Evolutionary conservation across 192 early-diverging fungal species (phyloP).

Genomic region (Kappamyces sp.): DNA sequence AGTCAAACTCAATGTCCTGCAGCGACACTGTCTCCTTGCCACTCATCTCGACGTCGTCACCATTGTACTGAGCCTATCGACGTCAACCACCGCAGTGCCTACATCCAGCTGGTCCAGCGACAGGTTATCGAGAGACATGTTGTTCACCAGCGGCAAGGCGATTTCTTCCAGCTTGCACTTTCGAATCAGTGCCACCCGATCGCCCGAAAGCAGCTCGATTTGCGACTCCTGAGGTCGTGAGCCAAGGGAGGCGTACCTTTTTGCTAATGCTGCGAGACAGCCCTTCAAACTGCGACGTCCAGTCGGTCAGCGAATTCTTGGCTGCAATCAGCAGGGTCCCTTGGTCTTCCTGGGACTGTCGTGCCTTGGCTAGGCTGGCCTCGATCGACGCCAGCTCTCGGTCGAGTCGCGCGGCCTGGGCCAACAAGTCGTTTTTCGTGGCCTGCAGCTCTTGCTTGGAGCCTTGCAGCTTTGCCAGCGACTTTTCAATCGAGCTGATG

Average conservation of each 20-base stretch:
- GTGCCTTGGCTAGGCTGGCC: conserved; percentile 25
- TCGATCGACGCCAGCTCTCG: conserved; percentile 30
- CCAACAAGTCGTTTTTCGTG: no score
- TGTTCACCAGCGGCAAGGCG: conserved; percentile 68
- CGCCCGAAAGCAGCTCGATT: conserved; percentile 72
- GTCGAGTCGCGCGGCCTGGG: conserved; percentile 17
- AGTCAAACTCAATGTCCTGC: conserved; percentile 22
- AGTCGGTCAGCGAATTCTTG: conserved; percentile 49
- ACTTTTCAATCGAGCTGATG: conserved; percentile 26
- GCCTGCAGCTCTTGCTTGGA: conserved; percentile 27
- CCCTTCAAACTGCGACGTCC: conserved; percentile 65
- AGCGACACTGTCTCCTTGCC: not conserved
- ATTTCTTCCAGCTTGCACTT: conserved; percentile 94
- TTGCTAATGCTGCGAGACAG: not conserved
- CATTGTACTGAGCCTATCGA: conserved; percentile 3
- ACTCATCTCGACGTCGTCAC: conserved; percentile 14
- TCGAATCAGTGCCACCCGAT: conserved; percentile 73
- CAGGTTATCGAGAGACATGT: conserved; percentile 65
- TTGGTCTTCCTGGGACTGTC: conserved; percentile 47
- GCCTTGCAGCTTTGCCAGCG: conserved; percentile 19
- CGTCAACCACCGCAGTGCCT: not conserved
- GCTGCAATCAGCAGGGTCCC: conserved; percentile 44
- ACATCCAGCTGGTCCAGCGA: conserved; percentile 50
- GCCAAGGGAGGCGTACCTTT: conserved; percentile 10
- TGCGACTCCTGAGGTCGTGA: conserved; percentile 46